Percentiles rank a stretch among this genome's conserved stretches.
Evolutionary conservation across 257 asterid genomes (phyloP).

Genomic region (Lavandula angustifolia): DNA sequence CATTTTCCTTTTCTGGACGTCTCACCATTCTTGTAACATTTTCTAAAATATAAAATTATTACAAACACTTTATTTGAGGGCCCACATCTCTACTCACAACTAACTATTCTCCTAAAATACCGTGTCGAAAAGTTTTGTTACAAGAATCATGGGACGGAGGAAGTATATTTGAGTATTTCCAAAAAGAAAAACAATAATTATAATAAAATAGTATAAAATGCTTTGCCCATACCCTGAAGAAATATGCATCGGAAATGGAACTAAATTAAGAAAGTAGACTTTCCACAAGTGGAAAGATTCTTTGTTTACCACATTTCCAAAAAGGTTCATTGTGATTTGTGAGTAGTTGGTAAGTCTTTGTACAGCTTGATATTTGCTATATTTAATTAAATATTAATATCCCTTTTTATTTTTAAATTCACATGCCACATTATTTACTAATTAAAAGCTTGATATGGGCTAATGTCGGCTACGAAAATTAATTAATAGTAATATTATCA

Average conservation of each 20-base stretch:
- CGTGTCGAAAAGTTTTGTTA: too few relatives aligned
- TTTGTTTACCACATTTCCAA: slow-evolving; percentile 36
- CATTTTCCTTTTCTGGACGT: too few relatives aligned
- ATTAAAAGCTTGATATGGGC: slow-evolving; percentile 12
- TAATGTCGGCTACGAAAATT: slow-evolving; percentile 12
- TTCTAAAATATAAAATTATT: too few relatives aligned
- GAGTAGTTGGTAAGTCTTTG: slow-evolving; percentile 44
- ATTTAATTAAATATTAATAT: neutral
- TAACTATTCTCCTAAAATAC: too few relatives aligned
- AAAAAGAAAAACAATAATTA: neutral
- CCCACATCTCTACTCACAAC: too few relatives aligned
- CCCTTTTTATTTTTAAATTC: neutral
- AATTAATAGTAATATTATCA: too few relatives aligned
- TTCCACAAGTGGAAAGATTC: slow-evolving; percentile 55
- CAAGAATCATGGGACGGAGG: too few relatives aligned
- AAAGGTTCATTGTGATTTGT: slow-evolving; percentile 30
- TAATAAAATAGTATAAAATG: slow-evolving; percentile 3
- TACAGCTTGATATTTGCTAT: slow-evolving; percentile 21
- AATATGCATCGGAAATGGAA: slow-evolving; percentile 42
- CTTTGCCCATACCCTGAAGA: slow-evolving; percentile 31
- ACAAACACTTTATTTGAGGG: too few relatives aligned
- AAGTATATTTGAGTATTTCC: neutral
- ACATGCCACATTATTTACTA: slow-evolving; percentile 7
- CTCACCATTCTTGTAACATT: too few relatives aligned
- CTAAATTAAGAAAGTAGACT: slow-evolving; percentile 28